Evolutionary conservation across 768 basidiomycete species (phyloP).

Genomic region (Termitomyces eurrhizus): DNA sequence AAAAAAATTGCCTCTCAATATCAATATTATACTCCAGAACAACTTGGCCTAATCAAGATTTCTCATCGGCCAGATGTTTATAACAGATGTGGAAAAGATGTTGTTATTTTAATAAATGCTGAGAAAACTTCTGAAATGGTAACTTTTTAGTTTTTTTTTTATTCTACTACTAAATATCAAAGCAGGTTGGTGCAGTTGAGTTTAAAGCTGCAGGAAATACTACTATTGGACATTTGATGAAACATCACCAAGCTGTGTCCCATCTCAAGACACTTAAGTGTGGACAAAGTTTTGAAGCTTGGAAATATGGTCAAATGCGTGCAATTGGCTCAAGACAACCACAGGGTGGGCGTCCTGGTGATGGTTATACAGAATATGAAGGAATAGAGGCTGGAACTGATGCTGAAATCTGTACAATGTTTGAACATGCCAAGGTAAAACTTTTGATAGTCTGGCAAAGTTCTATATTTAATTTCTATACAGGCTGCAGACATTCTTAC

Average conservation of each 20-base stretch:
- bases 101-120: background rate
- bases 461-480: no score
- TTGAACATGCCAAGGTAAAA: no score
- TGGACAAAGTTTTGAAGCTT: background rate
- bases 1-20: background rate
- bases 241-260: background rate
- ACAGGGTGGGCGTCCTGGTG: background rate
- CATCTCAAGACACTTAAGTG: background rate
- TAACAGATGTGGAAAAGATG: background rate
- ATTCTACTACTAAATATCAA: background rate
- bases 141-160: background rate
- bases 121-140: background rate
- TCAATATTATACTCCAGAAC: background rate
- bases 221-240: background rate
- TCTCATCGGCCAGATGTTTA: background rate
- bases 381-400: no score
- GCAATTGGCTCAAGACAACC: background rate
- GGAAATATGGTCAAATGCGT: background rate
- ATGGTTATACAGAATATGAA: background rate
- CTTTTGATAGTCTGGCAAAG: no score
- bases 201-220: background rate
- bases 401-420: no score
- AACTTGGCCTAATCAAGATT: background rate
- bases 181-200: background rate
- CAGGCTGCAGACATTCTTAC: no score